Evolutionary conservation across 345 rosid genomes (phyloP).

Genomic region (Salix koriyanagi): DNA sequence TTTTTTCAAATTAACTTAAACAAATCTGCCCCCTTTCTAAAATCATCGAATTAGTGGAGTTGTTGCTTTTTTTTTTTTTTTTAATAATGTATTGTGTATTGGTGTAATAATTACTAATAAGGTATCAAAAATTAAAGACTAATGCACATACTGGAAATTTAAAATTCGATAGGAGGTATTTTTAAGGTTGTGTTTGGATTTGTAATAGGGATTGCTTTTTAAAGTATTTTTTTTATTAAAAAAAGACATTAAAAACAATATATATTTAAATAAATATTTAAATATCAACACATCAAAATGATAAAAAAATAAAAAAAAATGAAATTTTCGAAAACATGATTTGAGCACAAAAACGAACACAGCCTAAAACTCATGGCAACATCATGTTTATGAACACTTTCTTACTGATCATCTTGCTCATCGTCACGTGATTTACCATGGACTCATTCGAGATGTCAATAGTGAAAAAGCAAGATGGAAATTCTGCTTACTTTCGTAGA

Average conservation of each 20-base stretch:
- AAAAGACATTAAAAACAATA: too few species aligned
- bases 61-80: not conserved
- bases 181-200: too few species aligned
- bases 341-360: too few species aligned
- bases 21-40: not conserved
- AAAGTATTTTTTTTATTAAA: too few species aligned
- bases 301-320: too few species aligned
- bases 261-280: too few species aligned
- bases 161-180: too few species aligned
- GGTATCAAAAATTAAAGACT: too few species aligned
- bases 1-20: not conserved
- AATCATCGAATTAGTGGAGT: conserved; percentile 13
- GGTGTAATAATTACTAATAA: not conserved
- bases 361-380: not conserved
- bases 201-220: too few species aligned
- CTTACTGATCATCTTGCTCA: not conserved
- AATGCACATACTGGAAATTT: not conserved
- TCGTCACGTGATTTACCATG: not conserved
- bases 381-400: not conserved
- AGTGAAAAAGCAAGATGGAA: not conserved
- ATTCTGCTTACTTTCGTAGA: not conserved
- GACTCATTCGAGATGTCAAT: not conserved
- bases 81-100: not conserved
- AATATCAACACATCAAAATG: too few species aligned
- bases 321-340: too few species aligned